Base-by-base conservation (phyloP, 2,329 filamentous ascomycete genomes). In the Fusarium floridanum region DNA sequence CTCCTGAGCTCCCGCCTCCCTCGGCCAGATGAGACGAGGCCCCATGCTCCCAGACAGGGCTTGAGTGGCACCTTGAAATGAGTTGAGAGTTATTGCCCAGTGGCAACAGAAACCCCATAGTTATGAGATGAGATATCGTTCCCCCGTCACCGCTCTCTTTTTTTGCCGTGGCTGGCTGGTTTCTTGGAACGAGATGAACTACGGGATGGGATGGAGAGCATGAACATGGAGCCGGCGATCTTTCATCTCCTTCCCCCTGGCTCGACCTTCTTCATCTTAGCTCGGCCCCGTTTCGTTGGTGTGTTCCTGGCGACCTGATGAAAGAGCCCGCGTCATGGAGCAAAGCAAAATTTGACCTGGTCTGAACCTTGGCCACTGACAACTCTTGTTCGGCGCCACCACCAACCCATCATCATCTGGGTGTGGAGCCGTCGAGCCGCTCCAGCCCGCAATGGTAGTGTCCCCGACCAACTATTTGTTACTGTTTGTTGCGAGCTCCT, bases 361-460 rank as follows among this genome's bases (percentile, higher is more conserved):
- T 36, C 61, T 39, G 9, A 37, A 12, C 43, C 55, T 67, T 50
- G 39, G 45, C 75, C 76, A 78, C 71, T 78, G 29, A 64, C 32
- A 68, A 41, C 63, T 36, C 37, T 29, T 16, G 32, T 61, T 32
- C 50, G 41, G 50, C 76, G 76, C 76, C 76, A 78, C 62, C 64
- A 64, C 63, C 22, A 57, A 77, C 68, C 65, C 71, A 71, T 78
- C 68, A 61, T 64, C 75, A 74, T 74, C 75, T 72, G 66, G 45
- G 64, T 61, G 76, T 72, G 72, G 70, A 61, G 55, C 60, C 56
- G 59, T 29, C 66, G 37, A 70, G 67, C 68, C 55, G 64, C 68
- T 68, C 63, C 45, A 61, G 62, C 57, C 63, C 56, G 50, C 62
- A 61, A 62, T 45, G 20, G 66, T 64, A 64, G 68, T 62, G 72